Evolutionary conservation across 1,284 basidiomycete species (phyloP).

Genomic region (Entoloma clypeatum): DNA sequence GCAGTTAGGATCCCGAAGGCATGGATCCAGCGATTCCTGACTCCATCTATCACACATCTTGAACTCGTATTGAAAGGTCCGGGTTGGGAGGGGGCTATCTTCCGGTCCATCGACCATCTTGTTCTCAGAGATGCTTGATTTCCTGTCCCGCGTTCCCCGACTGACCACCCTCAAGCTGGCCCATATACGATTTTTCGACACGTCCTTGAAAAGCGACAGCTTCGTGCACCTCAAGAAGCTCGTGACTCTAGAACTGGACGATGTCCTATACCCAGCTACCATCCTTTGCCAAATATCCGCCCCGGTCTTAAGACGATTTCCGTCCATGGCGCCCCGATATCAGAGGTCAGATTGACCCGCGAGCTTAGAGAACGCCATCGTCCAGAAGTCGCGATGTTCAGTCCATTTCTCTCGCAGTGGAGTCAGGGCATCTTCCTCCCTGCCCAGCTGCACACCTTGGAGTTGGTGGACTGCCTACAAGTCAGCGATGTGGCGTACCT

Average conservation of each 20-base stretch:
- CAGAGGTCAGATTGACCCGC: background rate
- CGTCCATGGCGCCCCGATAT: background rate
- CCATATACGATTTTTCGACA: background rate
- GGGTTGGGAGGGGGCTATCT: background rate
- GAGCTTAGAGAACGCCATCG: background rate
- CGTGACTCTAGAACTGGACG: slow-evolving; percentile 15
- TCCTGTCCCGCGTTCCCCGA: slow-evolving; percentile 3
- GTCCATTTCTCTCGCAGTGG: slow-evolving; percentile 24
- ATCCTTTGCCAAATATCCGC: slow-evolving; percentile 19
- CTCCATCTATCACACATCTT: slow-evolving; percentile 16
- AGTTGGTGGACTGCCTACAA: slow-evolving; percentile 21
- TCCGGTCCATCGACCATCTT: background rate
- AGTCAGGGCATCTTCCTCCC: slow-evolving; percentile 20
- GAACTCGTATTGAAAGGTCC: slow-evolving; percentile 8
- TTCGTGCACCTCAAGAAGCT: slow-evolving; percentile 17
- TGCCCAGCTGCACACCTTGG: slow-evolving; percentile 20
- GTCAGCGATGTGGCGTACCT: slow-evolving; percentile 20
- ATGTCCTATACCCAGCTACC: slow-evolving; percentile 9
- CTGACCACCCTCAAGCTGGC: slow-evolving; percentile 6
- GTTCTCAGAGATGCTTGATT: slow-evolving; percentile 4
- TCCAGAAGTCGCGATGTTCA: slow-evolving; percentile 11
- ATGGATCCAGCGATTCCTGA: slow-evolving; percentile 17
- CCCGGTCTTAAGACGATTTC: slow-evolving; percentile 15
- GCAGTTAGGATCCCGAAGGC: slow-evolving; percentile 10
- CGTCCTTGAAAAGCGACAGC: background rate